phyloP scores from a whole-genome alignment of 192 early-diverging fungal genomes.

The Physocladia obscura region DNA sequence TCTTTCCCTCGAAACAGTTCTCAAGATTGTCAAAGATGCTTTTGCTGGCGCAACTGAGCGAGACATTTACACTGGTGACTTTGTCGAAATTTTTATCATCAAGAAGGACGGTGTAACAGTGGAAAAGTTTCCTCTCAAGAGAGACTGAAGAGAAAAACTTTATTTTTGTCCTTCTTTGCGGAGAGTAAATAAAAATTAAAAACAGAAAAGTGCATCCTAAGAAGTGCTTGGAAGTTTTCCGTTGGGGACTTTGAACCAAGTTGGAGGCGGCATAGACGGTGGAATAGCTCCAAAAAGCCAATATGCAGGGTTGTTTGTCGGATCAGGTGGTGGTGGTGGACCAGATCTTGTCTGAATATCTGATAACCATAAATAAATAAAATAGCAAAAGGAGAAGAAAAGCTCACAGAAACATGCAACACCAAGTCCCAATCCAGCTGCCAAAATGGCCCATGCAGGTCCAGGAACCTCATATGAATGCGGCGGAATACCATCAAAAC shows the following conservation, averaged over 20 bases:
- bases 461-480: conserved; percentile 22
- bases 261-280: conserved; percentile 18
- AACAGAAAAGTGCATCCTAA: too few relatives aligned
- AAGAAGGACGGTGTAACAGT: conserved; percentile 73
- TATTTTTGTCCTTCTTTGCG: too few relatives aligned
- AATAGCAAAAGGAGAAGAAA: background rate
- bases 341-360: conserved; percentile 24
- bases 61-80: conserved; percentile 98
- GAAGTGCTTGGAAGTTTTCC: too few relatives aligned
- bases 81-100: conserved; percentile 87
- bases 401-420: conserved; percentile 12
- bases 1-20: conserved; percentile 61
- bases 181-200: too few relatives aligned
- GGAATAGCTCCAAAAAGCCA: conserved; percentile 31
- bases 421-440: background rate
- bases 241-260: conserved; percentile 23
- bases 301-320: conserved; percentile 26
- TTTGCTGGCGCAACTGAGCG: conserved; percentile 96
- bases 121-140: conserved; percentile 79
- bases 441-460: conserved; percentile 28
- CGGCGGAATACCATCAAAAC: conserved; percentile 16
- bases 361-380: background rate
- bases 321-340: conserved; percentile 17
- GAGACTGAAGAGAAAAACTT: too few relatives aligned
- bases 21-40: conserved; percentile 87